Percentiles rank a stretch among this genome's conserved stretches.
Conservation (phyloP, 768 basidiomycete species). For the Boletus tylopilopsis region DNA sequence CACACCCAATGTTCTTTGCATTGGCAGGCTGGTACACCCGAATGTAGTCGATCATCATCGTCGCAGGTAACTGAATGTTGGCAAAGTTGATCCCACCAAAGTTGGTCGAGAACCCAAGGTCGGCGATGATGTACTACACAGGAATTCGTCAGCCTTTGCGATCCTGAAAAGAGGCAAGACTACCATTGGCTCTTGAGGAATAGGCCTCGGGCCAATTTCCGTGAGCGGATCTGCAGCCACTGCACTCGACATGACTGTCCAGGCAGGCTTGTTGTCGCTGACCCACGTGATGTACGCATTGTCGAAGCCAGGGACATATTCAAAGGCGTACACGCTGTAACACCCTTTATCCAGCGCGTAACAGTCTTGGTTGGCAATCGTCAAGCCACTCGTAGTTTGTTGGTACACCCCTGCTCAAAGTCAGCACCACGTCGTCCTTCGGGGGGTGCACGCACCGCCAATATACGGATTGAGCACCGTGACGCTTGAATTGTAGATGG, state of each 20-base stretch:
- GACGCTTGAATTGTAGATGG: constrained; percentile 35
- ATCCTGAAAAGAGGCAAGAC: not conserved
- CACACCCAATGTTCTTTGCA: constrained; percentile 56
- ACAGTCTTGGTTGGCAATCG: constrained; percentile 39
- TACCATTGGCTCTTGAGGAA: constrained; percentile 71
- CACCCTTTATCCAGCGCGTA: constrained; percentile 41
- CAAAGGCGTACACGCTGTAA: constrained; percentile 50
- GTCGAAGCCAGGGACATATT: constrained; percentile 50
- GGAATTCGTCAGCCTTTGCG: not conserved
- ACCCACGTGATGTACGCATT: constrained; percentile 69
- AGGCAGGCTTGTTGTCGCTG: constrained; percentile 48
- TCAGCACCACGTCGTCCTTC: constrained; percentile 4
- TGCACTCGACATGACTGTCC: constrained; percentile 51
- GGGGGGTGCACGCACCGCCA: constrained; percentile 34
- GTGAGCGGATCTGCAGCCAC: constrained; percentile 47
- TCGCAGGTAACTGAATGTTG: constrained; percentile 49
- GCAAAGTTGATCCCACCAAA: constrained; percentile 66
- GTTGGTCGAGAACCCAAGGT: constrained; percentile 64
- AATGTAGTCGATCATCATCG: constrained; percentile 77
- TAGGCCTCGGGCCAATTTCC: constrained; percentile 53
- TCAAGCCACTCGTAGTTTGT: constrained; percentile 38
- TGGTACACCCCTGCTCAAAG: constrained; percentile 31
- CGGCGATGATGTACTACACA: constrained; percentile 61
- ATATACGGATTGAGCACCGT: constrained; percentile 41
- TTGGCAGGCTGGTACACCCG: constrained; percentile 65